Conservation (phyloP, 73 alveolate genomes). For the Paramecium biaurelia region DNA sequence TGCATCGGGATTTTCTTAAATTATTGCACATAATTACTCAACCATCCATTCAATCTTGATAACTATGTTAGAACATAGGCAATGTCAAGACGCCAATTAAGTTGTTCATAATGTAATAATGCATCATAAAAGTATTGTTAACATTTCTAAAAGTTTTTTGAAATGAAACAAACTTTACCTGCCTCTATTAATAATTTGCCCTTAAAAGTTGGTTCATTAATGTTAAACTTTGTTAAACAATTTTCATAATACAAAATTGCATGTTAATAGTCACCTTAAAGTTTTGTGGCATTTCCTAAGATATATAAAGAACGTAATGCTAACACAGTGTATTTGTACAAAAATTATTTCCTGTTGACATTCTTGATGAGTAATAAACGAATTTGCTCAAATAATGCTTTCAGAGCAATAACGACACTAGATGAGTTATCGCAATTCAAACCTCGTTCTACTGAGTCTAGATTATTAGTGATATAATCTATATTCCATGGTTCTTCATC, state of each 20-base stretch:
- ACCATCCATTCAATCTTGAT: background rate
- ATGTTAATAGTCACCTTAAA: background rate
- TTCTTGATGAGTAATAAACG: background rate
- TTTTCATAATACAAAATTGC: background rate
- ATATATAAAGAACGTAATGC: background rate
- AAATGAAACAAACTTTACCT: background rate
- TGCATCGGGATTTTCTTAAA: background rate
- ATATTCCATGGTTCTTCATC: constrained; percentile 25
- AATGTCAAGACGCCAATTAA: constrained; percentile 26
- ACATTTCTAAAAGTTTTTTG: background rate
- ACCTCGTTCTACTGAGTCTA: background rate
- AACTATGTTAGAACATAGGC: background rate
- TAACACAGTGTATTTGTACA: background rate
- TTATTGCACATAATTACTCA: constrained; percentile 3
- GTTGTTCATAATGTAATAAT: background rate
- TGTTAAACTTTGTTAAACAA: background rate
- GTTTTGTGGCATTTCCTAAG: background rate
- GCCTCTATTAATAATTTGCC: constrained; percentile 3
- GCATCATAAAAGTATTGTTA: background rate
- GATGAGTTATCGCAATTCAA: background rate
- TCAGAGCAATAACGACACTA: background rate
- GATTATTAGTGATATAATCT: background rate
- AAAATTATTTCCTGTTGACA: background rate
- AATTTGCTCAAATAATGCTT: background rate
- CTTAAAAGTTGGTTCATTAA: background rate